Conservation (phyloP, 1,284 basidiomycete species). For the Ustilago curta region DNA sequence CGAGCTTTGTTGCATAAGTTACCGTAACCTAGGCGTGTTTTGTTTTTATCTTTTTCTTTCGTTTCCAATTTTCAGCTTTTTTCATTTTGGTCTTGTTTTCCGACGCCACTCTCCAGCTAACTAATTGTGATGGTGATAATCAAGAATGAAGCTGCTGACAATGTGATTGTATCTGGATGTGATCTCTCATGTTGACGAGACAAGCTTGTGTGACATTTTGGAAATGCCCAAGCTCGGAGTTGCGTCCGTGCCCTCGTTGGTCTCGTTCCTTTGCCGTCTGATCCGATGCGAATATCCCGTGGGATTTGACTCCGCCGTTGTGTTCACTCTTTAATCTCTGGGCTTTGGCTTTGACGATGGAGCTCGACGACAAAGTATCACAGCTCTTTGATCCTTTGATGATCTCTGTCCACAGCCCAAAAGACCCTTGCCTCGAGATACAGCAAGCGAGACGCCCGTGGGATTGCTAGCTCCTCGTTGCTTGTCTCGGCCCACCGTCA, state of each 20-base stretch:
- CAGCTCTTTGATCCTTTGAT: too few species aligned
- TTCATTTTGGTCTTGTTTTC: conserved; percentile 1
- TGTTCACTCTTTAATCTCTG: neutral
- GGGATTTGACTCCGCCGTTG: neutral
- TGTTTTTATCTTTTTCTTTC: conserved; percentile 10
- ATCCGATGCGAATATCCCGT: conserved; percentile 8
- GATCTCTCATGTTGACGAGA: conserved; percentile 2
- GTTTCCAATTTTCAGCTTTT: too few species aligned
- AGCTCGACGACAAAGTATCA: neutral
- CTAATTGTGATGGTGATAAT: neutral
- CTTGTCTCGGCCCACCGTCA: conserved; percentile 1
- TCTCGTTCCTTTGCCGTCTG: neutral
- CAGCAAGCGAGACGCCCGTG: too few species aligned
- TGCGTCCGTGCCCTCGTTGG: neutral
- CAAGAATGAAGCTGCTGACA: too few species aligned
- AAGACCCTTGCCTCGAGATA: too few species aligned
- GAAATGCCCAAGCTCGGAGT: neutral
- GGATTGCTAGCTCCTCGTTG: neutral
- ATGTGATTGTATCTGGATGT: conserved; percentile 5
- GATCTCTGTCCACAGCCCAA: too few species aligned
- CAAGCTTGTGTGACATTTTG: neutral
- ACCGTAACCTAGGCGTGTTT: conserved; percentile 1
- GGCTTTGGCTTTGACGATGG: neutral
- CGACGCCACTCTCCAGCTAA: neutral
- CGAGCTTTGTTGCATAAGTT: neutral